phyloP scores from a whole-genome alignment of 108 stramenopile genomes.

The Chaetoceros tenuissimus region DNA sequence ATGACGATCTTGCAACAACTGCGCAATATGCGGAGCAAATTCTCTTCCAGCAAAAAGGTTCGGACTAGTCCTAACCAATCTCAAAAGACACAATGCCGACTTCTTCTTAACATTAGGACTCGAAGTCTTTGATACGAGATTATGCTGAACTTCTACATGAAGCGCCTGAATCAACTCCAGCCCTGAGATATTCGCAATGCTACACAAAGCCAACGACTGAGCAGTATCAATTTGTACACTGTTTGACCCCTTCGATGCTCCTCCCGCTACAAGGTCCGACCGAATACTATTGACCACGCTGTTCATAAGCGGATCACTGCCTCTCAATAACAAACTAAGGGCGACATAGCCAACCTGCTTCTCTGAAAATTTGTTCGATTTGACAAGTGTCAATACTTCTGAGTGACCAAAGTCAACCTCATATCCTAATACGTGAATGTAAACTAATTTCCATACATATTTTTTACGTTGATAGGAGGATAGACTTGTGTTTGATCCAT shows the following conservation, averaged over 20 bases:
- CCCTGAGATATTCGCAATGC: conserved; percentile 81
- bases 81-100: conserved; percentile 87
- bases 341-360: conserved; percentile 97
- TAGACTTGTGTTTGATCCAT: conserved; percentile 66
- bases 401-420: conserved; percentile 99
- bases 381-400: conserved; percentile 86
- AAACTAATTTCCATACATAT: conserved; percentile 99
- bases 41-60: conserved; percentile 76
- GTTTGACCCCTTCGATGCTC: conserved; percentile 40
- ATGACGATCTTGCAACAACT: conserved; percentile 86
- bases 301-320: conserved; percentile 83
- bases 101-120: conserved; percentile 91
- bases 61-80: conserved; percentile 83
- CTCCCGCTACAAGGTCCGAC: conserved; percentile 57
- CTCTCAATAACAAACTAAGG: conserved; percentile 79
- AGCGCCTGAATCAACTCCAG: conserved; percentile 82
- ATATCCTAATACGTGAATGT: conserved; percentile 97
- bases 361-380: conserved; percentile 83
- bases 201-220: conserved; percentile 74
- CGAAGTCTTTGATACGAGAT: conserved; percentile 69
- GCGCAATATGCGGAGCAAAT: conserved; percentile 76
- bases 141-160: conserved; percentile 79
- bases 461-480: conserved; percentile 92
- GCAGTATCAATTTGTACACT: conserved; percentile 54
- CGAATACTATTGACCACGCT: conserved; percentile 84